Percentiles rank a stretch among this genome's conserved stretches.
phyloP scores from a whole-genome alignment of 129 eudicot genomes.

The Lactuca sativa region DNA sequence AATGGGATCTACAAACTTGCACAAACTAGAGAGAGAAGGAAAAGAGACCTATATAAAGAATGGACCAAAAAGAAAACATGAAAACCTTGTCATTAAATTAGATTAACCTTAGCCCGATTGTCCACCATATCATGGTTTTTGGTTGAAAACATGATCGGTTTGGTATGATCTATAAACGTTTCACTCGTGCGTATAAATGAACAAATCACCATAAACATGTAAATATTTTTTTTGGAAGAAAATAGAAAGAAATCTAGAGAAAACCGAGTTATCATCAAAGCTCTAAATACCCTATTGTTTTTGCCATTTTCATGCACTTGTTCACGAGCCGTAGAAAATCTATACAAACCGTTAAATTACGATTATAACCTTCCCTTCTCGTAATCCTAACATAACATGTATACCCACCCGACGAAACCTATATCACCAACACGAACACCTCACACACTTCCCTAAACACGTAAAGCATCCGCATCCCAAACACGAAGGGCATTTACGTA shows the following conservation, averaged over 20 bases:
- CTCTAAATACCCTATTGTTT: slow-evolving; percentile 19
- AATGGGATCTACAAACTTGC: no score
- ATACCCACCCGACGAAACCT: slow-evolving; percentile 39
- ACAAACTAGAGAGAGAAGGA: no score
- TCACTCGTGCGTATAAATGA: background rate
- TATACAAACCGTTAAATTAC: slow-evolving; percentile 40
- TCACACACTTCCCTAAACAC: slow-evolving; percentile 45
- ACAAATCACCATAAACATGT: background rate
- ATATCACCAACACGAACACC: slow-evolving; percentile 60
- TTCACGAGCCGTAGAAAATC: slow-evolving; percentile 23
- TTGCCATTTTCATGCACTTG: slow-evolving; percentile 26
- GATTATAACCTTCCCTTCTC: slow-evolving; percentile 21
- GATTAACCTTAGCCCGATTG: no score
- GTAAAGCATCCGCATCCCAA: slow-evolving; percentile 30
- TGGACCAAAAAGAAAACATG: background rate
- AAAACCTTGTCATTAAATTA: no score
- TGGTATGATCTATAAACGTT: no score
- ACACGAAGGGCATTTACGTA: slow-evolving; percentile 51
- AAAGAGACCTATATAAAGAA: no score
- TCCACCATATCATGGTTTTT: no score
- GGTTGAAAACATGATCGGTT: no score
- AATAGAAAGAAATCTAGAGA: background rate
- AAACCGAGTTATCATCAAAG: slow-evolving; percentile 16
- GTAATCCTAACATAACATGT: slow-evolving; percentile 35
- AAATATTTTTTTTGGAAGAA: background rate